phyloP scores from a whole-genome alignment of 2,329 filamentous ascomycete genomes.

The Botrytis aclada region DNA sequence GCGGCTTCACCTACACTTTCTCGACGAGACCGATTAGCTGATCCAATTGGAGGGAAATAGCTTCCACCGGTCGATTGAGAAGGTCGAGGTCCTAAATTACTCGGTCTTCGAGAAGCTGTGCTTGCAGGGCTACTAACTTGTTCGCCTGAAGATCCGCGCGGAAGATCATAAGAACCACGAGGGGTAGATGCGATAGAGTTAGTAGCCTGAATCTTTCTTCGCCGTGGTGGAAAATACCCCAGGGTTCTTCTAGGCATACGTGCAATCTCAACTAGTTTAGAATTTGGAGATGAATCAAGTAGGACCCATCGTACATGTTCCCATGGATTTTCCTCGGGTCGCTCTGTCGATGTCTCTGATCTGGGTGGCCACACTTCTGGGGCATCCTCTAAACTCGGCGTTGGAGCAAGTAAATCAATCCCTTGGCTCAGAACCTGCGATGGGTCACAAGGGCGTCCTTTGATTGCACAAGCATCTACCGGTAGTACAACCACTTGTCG shows the following conservation, averaged over 20 bases:
- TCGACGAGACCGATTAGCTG: constrained; percentile 31
- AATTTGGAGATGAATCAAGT: constrained; percentile 63
- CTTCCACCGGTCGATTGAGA: constrained; percentile 26
- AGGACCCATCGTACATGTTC: constrained; percentile 87
- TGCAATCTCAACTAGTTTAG: constrained; percentile 76
- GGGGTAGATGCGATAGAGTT: constrained; percentile 66
- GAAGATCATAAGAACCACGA: constrained; percentile 34
- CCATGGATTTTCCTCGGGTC: constrained; percentile 61
- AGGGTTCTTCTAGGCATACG: constrained; percentile 76
- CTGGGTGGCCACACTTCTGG: constrained; percentile 32
- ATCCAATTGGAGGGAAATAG: constrained; percentile 35
- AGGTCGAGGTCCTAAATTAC: constrained; percentile 29
- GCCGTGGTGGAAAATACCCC: constrained; percentile 89
- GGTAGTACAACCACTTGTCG: constrained; percentile 79
- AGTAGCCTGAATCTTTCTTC: constrained; percentile 64
- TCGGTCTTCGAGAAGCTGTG: constrained; percentile 30
- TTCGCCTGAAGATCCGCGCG: constrained; percentile 25
- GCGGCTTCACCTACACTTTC: constrained; percentile 39
- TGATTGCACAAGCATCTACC: constrained; percentile 83
- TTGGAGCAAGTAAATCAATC: constrained; percentile 52
- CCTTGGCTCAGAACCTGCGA: constrained; percentile 39
- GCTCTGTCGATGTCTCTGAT: constrained; percentile 31
- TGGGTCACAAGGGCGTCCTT: constrained; percentile 66
- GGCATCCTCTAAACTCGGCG: constrained; percentile 42
- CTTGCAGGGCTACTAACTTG: constrained; percentile 27